These are phyloP conservation scores for Rubia peregrina DNA, from an alignment of 305 asterid species.

Conservation along the genomic window DNA sequence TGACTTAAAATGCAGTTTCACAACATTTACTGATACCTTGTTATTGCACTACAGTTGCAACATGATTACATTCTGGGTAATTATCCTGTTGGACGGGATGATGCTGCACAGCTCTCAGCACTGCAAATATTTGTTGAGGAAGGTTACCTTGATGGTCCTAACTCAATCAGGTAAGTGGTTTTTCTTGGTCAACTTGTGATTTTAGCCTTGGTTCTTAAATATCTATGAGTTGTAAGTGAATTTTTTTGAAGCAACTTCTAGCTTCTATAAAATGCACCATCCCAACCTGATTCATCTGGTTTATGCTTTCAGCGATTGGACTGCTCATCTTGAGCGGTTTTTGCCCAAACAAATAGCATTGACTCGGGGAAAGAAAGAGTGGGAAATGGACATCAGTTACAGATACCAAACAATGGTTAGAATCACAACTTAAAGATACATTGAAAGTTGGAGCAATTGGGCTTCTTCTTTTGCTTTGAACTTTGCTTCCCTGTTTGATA, in stretches of 20 bases:
- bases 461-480: background rate
- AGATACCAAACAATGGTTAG: constrained; percentile 82
- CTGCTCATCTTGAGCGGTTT: constrained; percentile 72
- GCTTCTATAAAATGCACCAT: constrained; percentile 13
- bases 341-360: constrained; percentile 85
- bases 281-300: background rate
- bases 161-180: constrained; percentile 82
- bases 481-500: background rate
- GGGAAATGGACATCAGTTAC: constrained; percentile 83
- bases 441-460: background rate
- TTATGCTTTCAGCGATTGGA: constrained; percentile 61
- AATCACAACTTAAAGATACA: constrained; percentile 6
- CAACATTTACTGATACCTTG: constrained; percentile 11
- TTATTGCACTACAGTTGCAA: constrained; percentile 57
- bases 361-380: constrained; percentile 86
- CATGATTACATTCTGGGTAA: constrained; percentile 87
- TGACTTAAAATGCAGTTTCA: constrained; percentile 9
- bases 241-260: constrained; percentile 7
- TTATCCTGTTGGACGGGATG: constrained; percentile 97
- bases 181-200: constrained; percentile 10
- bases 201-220: constrained; percentile 15
- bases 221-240: constrained; percentile 4
- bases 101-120: constrained; percentile 91
- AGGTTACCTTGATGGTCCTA: constrained; percentile 74
- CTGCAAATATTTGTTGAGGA: constrained; percentile 83